Conservation (phyloP, 805 yeast species). For the Candida dajiaensis region DNA sequence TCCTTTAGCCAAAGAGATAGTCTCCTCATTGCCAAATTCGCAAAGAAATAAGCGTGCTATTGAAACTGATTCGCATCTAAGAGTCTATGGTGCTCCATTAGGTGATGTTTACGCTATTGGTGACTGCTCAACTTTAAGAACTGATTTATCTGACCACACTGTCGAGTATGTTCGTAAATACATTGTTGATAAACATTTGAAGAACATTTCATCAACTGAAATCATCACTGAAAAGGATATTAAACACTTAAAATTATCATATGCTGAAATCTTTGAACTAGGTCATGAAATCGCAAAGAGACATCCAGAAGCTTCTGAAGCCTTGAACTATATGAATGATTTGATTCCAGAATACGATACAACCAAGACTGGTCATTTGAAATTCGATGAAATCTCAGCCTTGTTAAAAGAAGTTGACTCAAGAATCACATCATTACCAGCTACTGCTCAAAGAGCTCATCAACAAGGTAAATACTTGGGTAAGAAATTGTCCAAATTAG, state of each 20-base stretch:
- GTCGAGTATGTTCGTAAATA: conserved; percentile 43
- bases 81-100: conserved; percentile 61
- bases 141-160: conserved; percentile 51
- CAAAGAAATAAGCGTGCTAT: conserved; percentile 67
- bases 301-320: conserved; percentile 55
- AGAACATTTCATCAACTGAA: conserved; percentile 26
- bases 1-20: conserved; percentile 53
- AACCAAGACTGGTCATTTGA: conserved; percentile 41
- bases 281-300: conserved; percentile 41
- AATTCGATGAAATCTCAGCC: conserved; percentile 44
- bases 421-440: conserved; percentile 62
- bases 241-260: conserved; percentile 40
- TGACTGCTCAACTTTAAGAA: conserved; percentile 63
- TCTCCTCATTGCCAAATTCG: conserved; percentile 35
- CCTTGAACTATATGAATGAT: conserved; percentile 43
- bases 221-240: conserved; percentile 47
- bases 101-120: conserved; percentile 72
- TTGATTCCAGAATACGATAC: conserved; percentile 48
- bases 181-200: conserved; percentile 36
- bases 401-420: conserved; percentile 51
- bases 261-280: conserved; percentile 42
- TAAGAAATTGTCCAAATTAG: conserved; percentile 49
- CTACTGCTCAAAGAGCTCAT: conserved; percentile 69
- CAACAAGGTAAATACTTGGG: conserved; percentile 68
- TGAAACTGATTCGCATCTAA: conserved; percentile 67